Evolutionary conservation across 345 rosid species (phyloP), one percentile per base, ranked within the genome.

Genomic region (Hibiscus trionum): DNA sequence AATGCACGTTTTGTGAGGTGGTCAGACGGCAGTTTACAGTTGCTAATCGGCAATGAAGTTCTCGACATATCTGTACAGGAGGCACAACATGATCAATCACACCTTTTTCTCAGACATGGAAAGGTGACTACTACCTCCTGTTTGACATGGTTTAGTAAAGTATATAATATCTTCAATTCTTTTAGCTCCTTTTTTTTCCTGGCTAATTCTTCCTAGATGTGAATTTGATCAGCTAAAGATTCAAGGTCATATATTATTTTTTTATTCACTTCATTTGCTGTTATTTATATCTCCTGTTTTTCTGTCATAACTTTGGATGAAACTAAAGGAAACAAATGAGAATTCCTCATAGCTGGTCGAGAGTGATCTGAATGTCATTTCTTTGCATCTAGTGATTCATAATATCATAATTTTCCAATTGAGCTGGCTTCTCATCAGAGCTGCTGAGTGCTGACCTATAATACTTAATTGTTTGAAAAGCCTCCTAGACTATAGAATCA

Each of bases 1-100:
- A 95, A 95, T 86, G 96, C 99, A 70, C 96, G 98, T 53, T 95
- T 90, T 82, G 99, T 95, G 77, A 87, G 90, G 87, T 95, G 99
- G 99, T 95, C 98, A 75, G 98, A 95, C 86, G 99, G 96, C 71
- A 95, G 98, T 76, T 80, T 95, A 55, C 99, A 95, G 90, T 81
- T 95, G 75, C 70, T 90, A 81, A 86, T 95, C 76, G 99, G 99
- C 71, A 95, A 90, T 76, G 99, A 95, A 88, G 97, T 95, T 81
- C 98, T 95, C 72, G 96, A 95, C 82, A 88, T 92, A 80, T 88
- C 99, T 35, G 96, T 86, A 77, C 99, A 92, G 82, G 92, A 87
- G 81, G 97, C 95, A 4, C 82, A 82, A 56, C 97, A 88, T 81
- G 99, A 95, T 80, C 93, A 95, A 72, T 79, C 92, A 75, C 99